phyloP scores from a whole-genome alignment of 768 basidiomycete species.

The Amanita exitialis region DNA sequence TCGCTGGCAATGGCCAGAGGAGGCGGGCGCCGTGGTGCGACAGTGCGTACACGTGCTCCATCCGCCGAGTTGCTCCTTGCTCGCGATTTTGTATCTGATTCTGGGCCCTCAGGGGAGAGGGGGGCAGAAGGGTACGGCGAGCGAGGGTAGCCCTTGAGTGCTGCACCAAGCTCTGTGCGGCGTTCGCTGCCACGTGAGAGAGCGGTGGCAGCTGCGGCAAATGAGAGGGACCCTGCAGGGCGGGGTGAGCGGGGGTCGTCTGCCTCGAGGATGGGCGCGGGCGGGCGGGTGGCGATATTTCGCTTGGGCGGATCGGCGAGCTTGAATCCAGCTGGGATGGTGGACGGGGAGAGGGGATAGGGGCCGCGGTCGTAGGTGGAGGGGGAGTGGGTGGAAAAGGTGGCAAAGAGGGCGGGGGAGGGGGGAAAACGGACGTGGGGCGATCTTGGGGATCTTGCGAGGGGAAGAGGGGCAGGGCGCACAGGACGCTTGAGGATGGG shows the following conservation, averaged over 20 bases:
- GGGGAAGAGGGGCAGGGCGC: constrained; percentile 24
- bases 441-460: constrained; percentile 23
- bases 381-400: constrained; percentile 47
- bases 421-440: constrained; percentile 61
- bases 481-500: constrained; percentile 25
- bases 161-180: constrained; percentile 16
- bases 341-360: constrained; percentile 43
- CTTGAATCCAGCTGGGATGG: constrained; percentile 21
- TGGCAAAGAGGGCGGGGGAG: constrained; percentile 45
- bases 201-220: constrained; percentile 9
- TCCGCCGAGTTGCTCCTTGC: constrained; percentile 5
- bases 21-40: neutral
- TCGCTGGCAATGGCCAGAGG: too few species aligned
- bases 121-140: constrained; percentile 32
- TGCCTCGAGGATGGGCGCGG: constrained; percentile 8
- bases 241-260: constrained; percentile 32
- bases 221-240: constrained; percentile 11
- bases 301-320: constrained; percentile 22
- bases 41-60: neutral
- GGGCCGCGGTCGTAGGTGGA: constrained; percentile 55
- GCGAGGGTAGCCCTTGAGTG: constrained; percentile 25
- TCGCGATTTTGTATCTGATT: constrained; percentile 12
- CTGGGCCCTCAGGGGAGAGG: constrained; percentile 12
- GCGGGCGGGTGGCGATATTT: neutral
- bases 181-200: constrained; percentile 5